A percentile compares a stretch with the other conserved stretches of the same genome.
phyloP scores from a whole-genome alignment of 352 stramenopile species.

The Phytopythium boreale region DNA sequence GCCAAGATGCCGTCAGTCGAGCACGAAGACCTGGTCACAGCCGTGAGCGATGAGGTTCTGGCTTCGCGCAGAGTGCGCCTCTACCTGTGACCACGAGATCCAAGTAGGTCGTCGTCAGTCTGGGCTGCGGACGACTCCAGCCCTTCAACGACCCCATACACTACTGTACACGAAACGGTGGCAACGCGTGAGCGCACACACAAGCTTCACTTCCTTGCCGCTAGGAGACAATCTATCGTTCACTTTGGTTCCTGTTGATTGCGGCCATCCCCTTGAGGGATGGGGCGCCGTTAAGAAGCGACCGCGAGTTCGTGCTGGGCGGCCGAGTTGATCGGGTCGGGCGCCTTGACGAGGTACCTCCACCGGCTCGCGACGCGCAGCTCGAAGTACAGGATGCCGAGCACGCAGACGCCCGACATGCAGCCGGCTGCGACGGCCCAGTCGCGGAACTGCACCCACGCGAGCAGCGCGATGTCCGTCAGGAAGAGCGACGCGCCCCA shows the following conservation, averaged over 20 bases:
- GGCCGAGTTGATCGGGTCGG: constrained; percentile 11
- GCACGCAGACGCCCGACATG: constrained; percentile 49
- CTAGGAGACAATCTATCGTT: too few relatives aligned
- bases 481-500: constrained; percentile 57
- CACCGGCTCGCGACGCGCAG: constrained; percentile 65
- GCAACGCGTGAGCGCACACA: neutral
- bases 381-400: constrained; percentile 62
- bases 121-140: too few relatives aligned
- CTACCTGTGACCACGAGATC: neutral
- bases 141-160: too few relatives aligned
- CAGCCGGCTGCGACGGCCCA: constrained; percentile 32
- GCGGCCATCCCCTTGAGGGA: too few relatives aligned
- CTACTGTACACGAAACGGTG: too few relatives aligned
- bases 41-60: too few relatives aligned
- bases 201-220: neutral
- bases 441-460: constrained; percentile 59
- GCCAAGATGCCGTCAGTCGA: too few relatives aligned
- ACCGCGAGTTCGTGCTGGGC: neutral
- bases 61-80: neutral
- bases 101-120: too few relatives aligned
- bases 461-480: constrained; percentile 45
- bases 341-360: constrained; percentile 69
- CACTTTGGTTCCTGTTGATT: too few relatives aligned
- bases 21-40: too few relatives aligned
- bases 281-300: neutral